Evolutionary conservation across 1,284 basidiomycete species (phyloP).

Genomic region (Amylostereum areolatum): DNA sequence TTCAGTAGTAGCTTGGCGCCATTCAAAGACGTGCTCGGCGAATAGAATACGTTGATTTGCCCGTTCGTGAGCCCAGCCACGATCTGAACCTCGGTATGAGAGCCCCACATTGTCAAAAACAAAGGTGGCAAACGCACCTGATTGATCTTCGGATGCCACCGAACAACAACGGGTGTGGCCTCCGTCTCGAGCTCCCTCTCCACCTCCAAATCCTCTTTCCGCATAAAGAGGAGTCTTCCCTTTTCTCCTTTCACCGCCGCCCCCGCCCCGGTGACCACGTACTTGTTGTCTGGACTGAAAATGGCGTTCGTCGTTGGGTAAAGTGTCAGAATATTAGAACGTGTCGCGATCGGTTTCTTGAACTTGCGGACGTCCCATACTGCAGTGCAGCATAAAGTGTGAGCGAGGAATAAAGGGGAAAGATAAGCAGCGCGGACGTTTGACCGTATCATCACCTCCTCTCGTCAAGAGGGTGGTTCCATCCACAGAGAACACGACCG

Average conservation of each 20-base stretch:
- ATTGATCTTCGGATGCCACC: conserved; percentile 97
- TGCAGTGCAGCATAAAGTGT: conserved; percentile 25
- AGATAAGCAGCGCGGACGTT: conserved; percentile 54
- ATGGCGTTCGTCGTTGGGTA: conserved; percentile 90
- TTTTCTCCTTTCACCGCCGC: conserved; percentile 56
- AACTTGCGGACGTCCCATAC: conserved; percentile 93
- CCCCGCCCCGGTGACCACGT: conserved; percentile 78
- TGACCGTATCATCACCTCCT: conserved; percentile 92
- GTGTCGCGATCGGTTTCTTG: conserved; percentile 78
- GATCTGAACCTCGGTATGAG: conserved; percentile 45
- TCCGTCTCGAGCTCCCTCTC: conserved; percentile 62
- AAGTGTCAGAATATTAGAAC: conserved; percentile 60
- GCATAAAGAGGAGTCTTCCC: conserved; percentile 73
- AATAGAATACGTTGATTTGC: conserved; percentile 85
- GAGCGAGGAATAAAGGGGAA: not conserved
- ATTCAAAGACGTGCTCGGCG: conserved; percentile 79
- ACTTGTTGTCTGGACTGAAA: conserved; percentile 89
- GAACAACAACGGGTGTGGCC: conserved; percentile 79
- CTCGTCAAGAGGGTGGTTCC: conserved; percentile 77
- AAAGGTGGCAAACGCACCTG: conserved; percentile 51
- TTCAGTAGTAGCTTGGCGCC: conserved; percentile 87
- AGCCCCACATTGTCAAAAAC: not conserved
- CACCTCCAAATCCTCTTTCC: conserved; percentile 61
- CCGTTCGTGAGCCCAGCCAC: conserved; percentile 86
- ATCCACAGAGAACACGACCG: conserved; percentile 81